Percentiles rank a stretch among this genome's conserved stretches.
These are phyloP conservation scores for Melampsora abietis-canadensis DNA, from an alignment of 1,284 basidiomycete genomes.

Conservation along the genomic window DNA sequence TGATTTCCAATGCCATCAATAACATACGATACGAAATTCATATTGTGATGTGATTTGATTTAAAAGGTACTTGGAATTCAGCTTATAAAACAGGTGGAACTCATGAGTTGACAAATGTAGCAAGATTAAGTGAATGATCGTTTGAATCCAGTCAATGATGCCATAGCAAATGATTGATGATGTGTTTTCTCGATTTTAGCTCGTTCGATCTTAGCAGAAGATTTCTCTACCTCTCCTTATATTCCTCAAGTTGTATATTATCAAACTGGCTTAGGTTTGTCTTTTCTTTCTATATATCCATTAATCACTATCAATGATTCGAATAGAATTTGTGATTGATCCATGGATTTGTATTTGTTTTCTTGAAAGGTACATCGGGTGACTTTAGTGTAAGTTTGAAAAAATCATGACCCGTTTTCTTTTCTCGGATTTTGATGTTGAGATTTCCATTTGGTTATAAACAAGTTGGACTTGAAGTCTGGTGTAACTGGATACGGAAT, in stretches of 20 bases:
- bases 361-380: constrained; percentile 15
- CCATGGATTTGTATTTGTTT: background rate
- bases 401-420: background rate
- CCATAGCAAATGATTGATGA: background rate
- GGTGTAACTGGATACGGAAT: constrained; percentile 45
- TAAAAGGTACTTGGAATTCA: background rate
- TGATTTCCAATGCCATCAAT: background rate
- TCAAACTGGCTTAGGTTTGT: constrained; percentile 37
- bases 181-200: constrained; percentile 1
- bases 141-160: too few relatives aligned
- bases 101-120: background rate
- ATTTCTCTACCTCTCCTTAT: constrained; percentile 17
- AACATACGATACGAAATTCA: background rate
- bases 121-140: background rate
- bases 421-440: background rate
- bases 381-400: constrained; percentile 11
- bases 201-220: constrained; percentile 29
- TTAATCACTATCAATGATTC: background rate
- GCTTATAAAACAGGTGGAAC: background rate
- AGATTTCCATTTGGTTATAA: background rate
- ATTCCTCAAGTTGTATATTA: constrained; percentile 41
- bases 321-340: background rate
- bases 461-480: constrained; percentile 24
- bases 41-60: background rate
- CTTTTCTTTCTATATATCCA: background rate